phyloP scores from a whole-genome alignment of 345 rosid genomes.

The Citrus sp. region DNA sequence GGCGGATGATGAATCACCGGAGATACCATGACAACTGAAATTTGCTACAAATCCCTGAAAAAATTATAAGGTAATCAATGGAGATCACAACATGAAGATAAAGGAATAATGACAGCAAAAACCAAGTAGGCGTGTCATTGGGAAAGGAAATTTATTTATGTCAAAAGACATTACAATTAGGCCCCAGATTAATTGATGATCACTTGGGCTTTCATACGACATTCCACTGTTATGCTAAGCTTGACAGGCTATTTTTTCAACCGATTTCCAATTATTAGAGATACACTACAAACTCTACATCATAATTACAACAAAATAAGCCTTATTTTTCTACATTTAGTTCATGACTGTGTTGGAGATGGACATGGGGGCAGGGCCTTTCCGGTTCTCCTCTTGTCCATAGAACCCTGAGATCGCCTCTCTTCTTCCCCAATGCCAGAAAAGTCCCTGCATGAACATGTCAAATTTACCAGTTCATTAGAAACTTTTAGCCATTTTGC shows the following conservation, averaged over 20 bases:
- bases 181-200: background rate
- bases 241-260: constrained; percentile 12
- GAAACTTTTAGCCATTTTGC: background rate
- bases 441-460: constrained; percentile 58
- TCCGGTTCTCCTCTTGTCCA: constrained; percentile 89
- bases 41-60: background rate
- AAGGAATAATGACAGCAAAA: background rate
- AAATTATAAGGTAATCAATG: background rate
- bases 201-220: background rate
- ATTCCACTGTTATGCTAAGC: background rate
- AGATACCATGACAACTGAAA: background rate
- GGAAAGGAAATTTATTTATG: background rate
- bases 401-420: constrained; percentile 67
- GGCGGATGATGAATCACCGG: background rate
- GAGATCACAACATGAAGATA: background rate
- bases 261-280: background rate
- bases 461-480: background rate
- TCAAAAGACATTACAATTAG: background rate
- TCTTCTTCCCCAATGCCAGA: constrained; percentile 57
- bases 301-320: constrained; percentile 1
- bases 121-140: background rate
- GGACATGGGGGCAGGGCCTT: constrained; percentile 70
- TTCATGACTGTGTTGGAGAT: constrained; percentile 27
- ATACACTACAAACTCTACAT: constrained; percentile 10
- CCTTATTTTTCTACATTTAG: constrained; percentile 9